Evolutionary conservation across 306 rosid genomes (phyloP).

Genomic region (Cucurbita moschata): DNA sequence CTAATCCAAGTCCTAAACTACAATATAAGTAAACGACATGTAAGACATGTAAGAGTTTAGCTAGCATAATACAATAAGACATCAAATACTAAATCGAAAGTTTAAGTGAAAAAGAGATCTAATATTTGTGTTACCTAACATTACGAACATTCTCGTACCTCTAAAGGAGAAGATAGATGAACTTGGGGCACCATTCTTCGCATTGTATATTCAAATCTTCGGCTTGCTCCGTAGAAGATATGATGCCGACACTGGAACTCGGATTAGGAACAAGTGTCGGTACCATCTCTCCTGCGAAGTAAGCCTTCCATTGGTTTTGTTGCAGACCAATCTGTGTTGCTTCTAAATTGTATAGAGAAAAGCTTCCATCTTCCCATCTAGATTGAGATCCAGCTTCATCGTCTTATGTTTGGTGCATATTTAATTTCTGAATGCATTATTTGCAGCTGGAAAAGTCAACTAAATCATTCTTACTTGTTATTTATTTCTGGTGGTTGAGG

Average conservation of each 20-base stretch:
- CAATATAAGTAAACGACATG: neutral
- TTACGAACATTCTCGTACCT: neutral
- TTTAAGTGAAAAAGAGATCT: neutral
- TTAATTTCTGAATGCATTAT: neutral
- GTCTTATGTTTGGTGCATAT: neutral
- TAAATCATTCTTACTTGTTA: neutral
- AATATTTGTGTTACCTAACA: neutral
- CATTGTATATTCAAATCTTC: neutral
- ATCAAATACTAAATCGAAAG: neutral
- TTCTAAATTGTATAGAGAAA: neutral
- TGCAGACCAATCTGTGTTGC: neutral
- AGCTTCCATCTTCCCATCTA: neutral
- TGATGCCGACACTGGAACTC: constrained; percentile 10
- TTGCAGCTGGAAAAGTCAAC: neutral
- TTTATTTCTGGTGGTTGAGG: neutral
- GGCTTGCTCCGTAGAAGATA: constrained; percentile 31
- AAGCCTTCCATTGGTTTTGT: constrained; percentile 21
- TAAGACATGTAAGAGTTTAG: neutral
- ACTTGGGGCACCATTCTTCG: too few relatives aligned
- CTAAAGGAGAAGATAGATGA: neutral
- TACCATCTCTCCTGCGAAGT: constrained; percentile 75
- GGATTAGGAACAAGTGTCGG: constrained; percentile 11
- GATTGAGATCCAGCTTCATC: neutral
- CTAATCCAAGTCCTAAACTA: neutral
- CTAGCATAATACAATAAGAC: neutral